A percentile compares a stretch with the other conserved stretches of the same genome.
Conservation (phyloP, 2,329 filamentous ascomycete genomes). For the Cryphonectria japonica region DNA sequence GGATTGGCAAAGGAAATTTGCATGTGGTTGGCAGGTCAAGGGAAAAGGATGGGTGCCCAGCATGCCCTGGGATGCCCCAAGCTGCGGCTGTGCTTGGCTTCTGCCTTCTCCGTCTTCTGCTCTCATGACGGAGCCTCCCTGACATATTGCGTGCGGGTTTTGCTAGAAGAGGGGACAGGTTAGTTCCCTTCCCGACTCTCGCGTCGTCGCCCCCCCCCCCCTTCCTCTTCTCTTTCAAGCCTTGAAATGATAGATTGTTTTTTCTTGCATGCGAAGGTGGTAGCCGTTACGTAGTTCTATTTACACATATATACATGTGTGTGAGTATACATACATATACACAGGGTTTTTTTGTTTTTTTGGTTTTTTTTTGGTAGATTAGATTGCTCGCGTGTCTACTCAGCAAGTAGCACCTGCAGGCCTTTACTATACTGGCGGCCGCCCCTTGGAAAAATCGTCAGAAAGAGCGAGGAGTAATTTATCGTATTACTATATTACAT, state of each 20-base stretch:
- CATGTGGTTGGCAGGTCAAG: constrained; percentile 1
- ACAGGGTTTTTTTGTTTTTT: too few relatives aligned
- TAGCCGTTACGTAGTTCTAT: background rate
- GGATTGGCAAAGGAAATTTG: background rate
- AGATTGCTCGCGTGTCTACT: background rate
- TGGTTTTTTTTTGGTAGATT: too few relatives aligned
- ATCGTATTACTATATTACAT: too few relatives aligned
- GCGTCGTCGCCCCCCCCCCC: too few relatives aligned
- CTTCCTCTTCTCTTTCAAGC: background rate
- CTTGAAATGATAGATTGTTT: background rate
- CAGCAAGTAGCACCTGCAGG: background rate
- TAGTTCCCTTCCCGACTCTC: too few relatives aligned
- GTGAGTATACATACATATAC: too few relatives aligned
- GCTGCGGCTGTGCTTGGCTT: background rate
- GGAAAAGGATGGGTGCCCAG: background rate
- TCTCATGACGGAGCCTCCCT: constrained; percentile 12
- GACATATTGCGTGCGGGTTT: constrained; percentile 9
- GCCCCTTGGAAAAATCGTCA: background rate
- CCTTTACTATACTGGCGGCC: background rate
- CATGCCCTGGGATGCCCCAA: constrained; percentile 4
- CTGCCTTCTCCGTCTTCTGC: too few relatives aligned
- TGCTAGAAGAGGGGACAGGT: background rate
- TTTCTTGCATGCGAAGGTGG: background rate
- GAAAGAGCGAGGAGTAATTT: too few relatives aligned
- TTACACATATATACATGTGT: too few relatives aligned